phyloP scores from a whole-genome alignment of 2,329 filamentous ascomycete species.

The Pyrenophora graminea region DNA sequence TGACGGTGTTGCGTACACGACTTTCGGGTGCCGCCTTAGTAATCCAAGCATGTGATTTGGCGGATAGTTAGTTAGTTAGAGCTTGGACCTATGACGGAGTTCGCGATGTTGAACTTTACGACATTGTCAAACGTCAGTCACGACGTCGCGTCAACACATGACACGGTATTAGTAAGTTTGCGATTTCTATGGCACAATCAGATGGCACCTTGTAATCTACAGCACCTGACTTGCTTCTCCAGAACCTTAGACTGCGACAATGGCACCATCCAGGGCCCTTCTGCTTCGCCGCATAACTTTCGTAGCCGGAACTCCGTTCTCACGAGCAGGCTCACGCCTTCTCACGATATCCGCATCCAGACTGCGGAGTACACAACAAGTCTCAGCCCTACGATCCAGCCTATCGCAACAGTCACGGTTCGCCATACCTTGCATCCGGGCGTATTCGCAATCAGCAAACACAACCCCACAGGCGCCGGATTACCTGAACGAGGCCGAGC shows the following conservation, averaged over 20 bases:
- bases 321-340: conserved; percentile 27
- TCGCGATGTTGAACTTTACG: conserved; percentile 10
- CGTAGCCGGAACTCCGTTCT: conserved; percentile 21
- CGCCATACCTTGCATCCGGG: conserved; percentile 16
- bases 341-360: conserved; percentile 20
- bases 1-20: neutral
- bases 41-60: conserved; percentile 38
- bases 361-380: conserved; percentile 5
- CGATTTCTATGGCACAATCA: neutral
- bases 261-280: conserved; percentile 44
- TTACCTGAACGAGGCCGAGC: conserved; percentile 53
- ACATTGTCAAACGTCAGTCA: conserved; percentile 18
- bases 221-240: conserved; percentile 7
- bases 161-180: conserved; percentile 15
- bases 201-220: conserved; percentile 13
- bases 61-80: conserved; percentile 13
- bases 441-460: conserved; percentile 34
- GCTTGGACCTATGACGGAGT: conserved; percentile 40
- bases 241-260: conserved; percentile 18
- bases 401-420: conserved; percentile 6
- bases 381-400: conserved; percentile 12
- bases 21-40: conserved; percentile 4
- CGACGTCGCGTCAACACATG: conserved; percentile 13
- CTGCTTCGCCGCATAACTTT: conserved; percentile 23
- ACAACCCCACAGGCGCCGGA: conserved; percentile 48